These are phyloP conservation scores for Podospora sp. DNA, from an alignment of 495 filamentous ascomycete species.

Conservation along the genomic window DNA sequence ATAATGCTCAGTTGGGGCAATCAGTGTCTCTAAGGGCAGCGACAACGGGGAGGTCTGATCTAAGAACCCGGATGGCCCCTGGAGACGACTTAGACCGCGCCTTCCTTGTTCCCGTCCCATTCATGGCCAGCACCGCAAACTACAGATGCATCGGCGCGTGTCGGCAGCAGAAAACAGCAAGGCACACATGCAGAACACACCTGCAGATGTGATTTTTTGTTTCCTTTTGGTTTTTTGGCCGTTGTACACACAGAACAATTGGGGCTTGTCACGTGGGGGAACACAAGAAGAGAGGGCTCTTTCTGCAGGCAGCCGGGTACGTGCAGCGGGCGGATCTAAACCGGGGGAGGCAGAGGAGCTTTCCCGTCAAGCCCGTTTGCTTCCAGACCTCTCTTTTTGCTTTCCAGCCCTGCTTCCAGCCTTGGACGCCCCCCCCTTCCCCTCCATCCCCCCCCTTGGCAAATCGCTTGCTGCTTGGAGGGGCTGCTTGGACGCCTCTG, in stretches of 20 bases:
- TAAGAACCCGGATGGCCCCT: not conserved
- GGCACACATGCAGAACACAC: not conserved
- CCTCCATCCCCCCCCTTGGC: not conserved
- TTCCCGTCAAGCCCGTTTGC: slow-evolving; percentile 10
- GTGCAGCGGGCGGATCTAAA: slow-evolving; percentile 10
- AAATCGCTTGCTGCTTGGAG: not conserved
- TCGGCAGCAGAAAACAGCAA: slow-evolving; percentile 1
- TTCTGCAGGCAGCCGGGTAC: not conserved
- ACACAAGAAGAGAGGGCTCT: not conserved
- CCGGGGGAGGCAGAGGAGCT: not conserved
- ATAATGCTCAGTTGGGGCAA: not conserved
- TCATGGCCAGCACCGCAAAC: not conserved
- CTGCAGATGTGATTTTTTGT: not conserved
- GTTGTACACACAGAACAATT: not conserved
- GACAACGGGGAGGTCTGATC: not conserved
- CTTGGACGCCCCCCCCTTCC: not conserved
- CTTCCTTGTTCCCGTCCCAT: not conserved
- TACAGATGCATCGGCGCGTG: not conserved
- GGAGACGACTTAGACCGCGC: not conserved
- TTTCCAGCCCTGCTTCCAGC: not conserved
- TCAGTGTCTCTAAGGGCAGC: not conserved
- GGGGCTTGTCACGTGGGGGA: slow-evolving; percentile 6
- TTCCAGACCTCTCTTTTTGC: not conserved
- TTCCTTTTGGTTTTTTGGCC: not conserved
- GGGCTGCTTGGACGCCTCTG: too few relatives aligned